phyloP scores from a whole-genome alignment of 1,284 basidiomycete genomes.

The Heterobasidion irregulare region DNA sequence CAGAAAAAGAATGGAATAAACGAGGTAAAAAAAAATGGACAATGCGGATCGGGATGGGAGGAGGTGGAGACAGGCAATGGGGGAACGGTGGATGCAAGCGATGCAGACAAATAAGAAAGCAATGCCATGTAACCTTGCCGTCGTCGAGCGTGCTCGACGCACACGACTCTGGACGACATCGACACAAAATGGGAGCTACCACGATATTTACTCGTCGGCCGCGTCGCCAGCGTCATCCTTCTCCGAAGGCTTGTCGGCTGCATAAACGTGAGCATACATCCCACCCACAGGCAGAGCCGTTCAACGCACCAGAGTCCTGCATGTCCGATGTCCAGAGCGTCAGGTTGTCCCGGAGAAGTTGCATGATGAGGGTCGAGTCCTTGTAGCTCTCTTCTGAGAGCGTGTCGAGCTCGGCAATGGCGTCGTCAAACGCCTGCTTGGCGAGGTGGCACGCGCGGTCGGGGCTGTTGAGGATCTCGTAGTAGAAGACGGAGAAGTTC shows the following conservation, averaged over 20 bases:
- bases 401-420: constrained; percentile 99
- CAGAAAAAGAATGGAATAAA: constrained; percentile 3
- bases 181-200: constrained; percentile 1
- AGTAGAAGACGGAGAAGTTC: constrained; percentile 99
- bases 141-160: not conserved
- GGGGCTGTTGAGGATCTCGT: constrained; percentile 99
- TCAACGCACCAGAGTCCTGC: constrained; percentile 72
- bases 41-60: constrained; percentile 6
- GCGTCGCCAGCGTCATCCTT: constrained; percentile 57
- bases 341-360: constrained; percentile 96
- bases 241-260: constrained; percentile 56
- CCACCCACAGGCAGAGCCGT: not conserved
- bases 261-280: not conserved
- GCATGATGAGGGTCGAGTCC: constrained; percentile 98
- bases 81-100: not conserved
- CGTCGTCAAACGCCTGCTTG: constrained; percentile 99
- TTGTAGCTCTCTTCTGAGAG: constrained; percentile 99
- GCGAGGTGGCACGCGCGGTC: constrained; percentile 99
- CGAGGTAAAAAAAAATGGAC: constrained; percentile 3
- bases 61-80: constrained; percentile 1
- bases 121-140: not conserved
- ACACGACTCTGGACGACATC: constrained; percentile 3
- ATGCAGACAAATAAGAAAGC: constrained; percentile 1
- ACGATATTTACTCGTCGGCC: constrained; percentile 37
- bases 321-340: constrained; percentile 98